Base-by-base conservation (phyloP, 1,284 basidiomycete genomes). In the Abortiporus biennis region DNA sequence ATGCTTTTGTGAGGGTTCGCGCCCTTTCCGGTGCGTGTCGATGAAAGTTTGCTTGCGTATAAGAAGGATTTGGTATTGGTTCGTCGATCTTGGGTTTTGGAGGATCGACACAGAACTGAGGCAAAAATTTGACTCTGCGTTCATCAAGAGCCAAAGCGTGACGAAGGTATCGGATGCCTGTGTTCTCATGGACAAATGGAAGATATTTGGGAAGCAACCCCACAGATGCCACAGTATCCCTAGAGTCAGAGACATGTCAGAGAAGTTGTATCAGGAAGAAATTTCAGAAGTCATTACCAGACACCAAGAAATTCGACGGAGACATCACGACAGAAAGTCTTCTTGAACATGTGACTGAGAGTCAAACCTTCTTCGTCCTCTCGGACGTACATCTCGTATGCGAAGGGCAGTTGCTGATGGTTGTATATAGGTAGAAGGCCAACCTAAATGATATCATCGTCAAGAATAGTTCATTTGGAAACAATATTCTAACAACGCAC, bases 111-210 rank as follows among this genome's bases (percentile, higher is more conserved):
- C 47, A 48, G 20, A 42, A 65, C 29, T 69, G 63, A 1, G 67
- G 67, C 34, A 61, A 52, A 40, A 69, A 69, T 36, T 69, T 68
- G 35, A 67, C 43, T 3, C 64, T 59, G 23, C 49, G 53, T 43
- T 67, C 65, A 35, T 69, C 66, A 6, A 69, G 57, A 20, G 66
- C 64, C 4, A 68, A 58, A 0, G 66, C 66, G 23, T 70, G 68
- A 13, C 67, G 58, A 32, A 65, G 63, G 38, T 44, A 45, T 6
- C 42, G 38, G 17, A 50, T 41, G 20, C 36, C 38, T n/a, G 24
- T 45, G 21, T 44, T 47, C 41, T 41, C 37, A 27, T 40, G 30
- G 24, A 41, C 36, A 35, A 47, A 45, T 8, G 45, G 47, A 3
- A 47, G 32, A 19, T 43, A 39, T 2, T 40, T 39, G 1, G 44